These are phyloP conservation scores for Talaromyces liani DNA, from an alignment of 495 filamentous ascomycete species.

Conservation along the genomic window DNA sequence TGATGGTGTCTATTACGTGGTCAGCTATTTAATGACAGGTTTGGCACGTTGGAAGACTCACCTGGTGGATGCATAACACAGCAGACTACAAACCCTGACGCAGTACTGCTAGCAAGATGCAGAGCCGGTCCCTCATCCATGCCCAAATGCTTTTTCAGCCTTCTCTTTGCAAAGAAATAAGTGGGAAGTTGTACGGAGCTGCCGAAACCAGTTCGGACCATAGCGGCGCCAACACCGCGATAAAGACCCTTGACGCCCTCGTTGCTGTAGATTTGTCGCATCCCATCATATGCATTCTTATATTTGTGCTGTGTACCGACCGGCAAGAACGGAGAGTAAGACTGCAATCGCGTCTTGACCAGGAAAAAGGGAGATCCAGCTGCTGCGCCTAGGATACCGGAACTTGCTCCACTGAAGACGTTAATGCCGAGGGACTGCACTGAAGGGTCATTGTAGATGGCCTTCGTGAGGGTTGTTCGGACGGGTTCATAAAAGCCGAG, in stretches of 20 bases:
- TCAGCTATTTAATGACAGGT: not conserved
- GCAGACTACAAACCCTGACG: slow-evolving; percentile 93
- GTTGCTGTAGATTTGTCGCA: slow-evolving; percentile 63
- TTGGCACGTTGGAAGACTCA: slow-evolving; percentile 29
- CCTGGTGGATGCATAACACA: slow-evolving; percentile 97
- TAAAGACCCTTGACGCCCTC: slow-evolving; percentile 83
- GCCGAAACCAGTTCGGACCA: slow-evolving; percentile 93
- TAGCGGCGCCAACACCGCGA: slow-evolving; percentile 85
- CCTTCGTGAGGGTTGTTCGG: slow-evolving; percentile 55
- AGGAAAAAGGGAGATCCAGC: slow-evolving; percentile 95
- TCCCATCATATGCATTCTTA: slow-evolving; percentile 73
- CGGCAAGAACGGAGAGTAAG: slow-evolving; percentile 86
- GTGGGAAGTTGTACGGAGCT: slow-evolving; percentile 93
- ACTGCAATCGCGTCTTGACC: slow-evolving; percentile 95
- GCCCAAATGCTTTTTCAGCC: slow-evolving; percentile 67
- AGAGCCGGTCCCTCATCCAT: slow-evolving; percentile 88
- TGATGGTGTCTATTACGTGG: slow-evolving; percentile 74
- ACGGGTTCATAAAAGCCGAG: slow-evolving; percentile 97
- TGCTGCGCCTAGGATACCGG: slow-evolving; percentile 83
- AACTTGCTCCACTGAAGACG: slow-evolving; percentile 81
- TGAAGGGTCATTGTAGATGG: slow-evolving; percentile 61
- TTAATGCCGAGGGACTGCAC: slow-evolving; percentile 84
- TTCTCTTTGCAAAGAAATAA: slow-evolving; percentile 95
- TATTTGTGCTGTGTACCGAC: slow-evolving; percentile 96
- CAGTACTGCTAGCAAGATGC: slow-evolving; percentile 82